phyloP scores from a whole-genome alignment of 805 yeast species.

The Wickerhamiella allomyrinae region DNA sequence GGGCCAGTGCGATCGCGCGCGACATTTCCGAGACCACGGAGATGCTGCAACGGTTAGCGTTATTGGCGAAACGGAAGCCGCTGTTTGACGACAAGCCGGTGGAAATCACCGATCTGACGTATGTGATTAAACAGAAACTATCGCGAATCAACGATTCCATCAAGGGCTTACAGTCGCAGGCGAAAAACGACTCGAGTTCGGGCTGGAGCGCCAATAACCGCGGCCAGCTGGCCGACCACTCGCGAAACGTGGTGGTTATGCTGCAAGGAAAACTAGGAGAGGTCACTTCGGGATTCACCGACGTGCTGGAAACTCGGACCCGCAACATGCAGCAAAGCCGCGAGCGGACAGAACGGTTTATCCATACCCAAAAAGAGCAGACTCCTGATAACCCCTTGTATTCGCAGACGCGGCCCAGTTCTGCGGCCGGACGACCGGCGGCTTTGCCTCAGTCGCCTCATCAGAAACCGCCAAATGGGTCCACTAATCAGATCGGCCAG shows the following conservation, averaged over 20 bases:
- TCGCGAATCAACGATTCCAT: constrained; percentile 63
- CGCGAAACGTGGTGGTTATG: constrained; percentile 73
- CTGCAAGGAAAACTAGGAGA: constrained; percentile 83
- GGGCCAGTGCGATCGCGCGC: constrained; percentile 73
- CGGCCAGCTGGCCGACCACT: constrained; percentile 56
- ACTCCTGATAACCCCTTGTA: constrained; percentile 26
- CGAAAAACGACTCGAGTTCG: constrained; percentile 28
- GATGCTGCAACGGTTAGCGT: constrained; percentile 64
- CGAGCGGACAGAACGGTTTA: constrained; percentile 70
- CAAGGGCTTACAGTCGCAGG: constrained; percentile 43
- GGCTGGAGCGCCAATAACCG: constrained; percentile 17
- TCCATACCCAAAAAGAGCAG: constrained; percentile 32
- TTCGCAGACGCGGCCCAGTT: constrained; percentile 1
- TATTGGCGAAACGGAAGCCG: constrained; percentile 77
- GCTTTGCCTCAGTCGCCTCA: too few species aligned
- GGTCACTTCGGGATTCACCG: constrained; percentile 81
- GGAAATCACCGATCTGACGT: constrained; percentile 84
- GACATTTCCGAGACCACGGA: constrained; percentile 81
- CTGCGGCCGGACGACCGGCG: neutral
- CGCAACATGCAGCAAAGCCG: constrained; percentile 66
- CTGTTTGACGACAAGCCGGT: constrained; percentile 87
- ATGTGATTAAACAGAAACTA: constrained; percentile 68
- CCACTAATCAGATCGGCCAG: neutral
- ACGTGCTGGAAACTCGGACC: constrained; percentile 79
- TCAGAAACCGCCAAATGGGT: neutral